Base-by-base conservation (phyloP, 1,139 yeast species). In the Torulaspora globosa region DNA sequence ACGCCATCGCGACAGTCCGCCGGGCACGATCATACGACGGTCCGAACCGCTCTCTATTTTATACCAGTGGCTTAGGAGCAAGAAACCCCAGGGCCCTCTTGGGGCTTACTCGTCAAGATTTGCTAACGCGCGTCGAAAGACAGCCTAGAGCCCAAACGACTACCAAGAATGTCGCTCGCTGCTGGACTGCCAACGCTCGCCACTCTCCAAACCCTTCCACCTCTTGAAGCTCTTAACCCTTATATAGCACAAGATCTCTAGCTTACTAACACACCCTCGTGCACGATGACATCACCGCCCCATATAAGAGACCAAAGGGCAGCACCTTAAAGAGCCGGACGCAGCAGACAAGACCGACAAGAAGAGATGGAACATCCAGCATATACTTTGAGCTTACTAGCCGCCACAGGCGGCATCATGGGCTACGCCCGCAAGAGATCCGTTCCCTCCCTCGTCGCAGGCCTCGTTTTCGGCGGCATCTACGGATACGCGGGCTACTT, bases 401-500 rank as follows among this genome's bases (percentile, higher is more conserved):
- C 87, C 60, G 75, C 84, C 51, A 68, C 78, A 49, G 95, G 95
- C 44, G 95, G 95, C 39, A 53, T 79, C 34, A 76, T 81, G 67
- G 95, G 95, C 35, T 85, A 71, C 50, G 38, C 66, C 62, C 74
- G 72, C 60, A 68, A 63, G 60, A 78, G 83, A 12, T 86, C 96
- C 2, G 59, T 82, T 30, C 95, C 96, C 18, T 88, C 96, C 0
- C 73, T 89, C 46, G 69, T 81, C 37, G 95, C 94, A 2, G 97
- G 97, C 27, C 60, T 82, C 8, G 71, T 83, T 0, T 73, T 88
- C 53, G 80, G 94, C 9, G 73, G 78, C 4, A 65, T 84, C 36
- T 90, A 81, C 65, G 94, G 88, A 16, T 64, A 74, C 47, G 84
- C 96, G 1, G 96, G 95, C 29, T 85, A 86, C 67, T 72, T 89